Evolutionary conservation across 108 stramenopile species (phyloP), one percentile per base, ranked within the genome.

Genomic region (Cyclostephanos invisitatus): DNA sequence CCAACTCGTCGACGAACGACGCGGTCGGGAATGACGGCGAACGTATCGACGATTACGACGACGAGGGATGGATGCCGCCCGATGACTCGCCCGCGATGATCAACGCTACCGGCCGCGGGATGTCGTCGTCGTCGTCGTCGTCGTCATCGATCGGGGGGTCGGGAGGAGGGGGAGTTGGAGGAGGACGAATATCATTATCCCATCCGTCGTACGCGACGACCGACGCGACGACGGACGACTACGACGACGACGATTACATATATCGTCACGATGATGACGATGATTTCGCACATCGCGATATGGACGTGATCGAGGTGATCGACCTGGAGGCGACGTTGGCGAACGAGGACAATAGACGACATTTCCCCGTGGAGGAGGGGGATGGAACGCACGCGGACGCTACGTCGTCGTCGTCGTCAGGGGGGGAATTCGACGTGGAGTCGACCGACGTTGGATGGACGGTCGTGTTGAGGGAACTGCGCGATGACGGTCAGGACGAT

Each of bases 11-110:
- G 37, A 40, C 60, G 60, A 17, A 54, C 22, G 25, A 9, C 21
- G 28, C 27, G 10, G 36, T 12, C 15, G 5, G 14, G 18, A 59
- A n/a, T 28, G 28, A 28, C 35, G 36, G 54, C 17, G 48, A 21
- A 15, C 36, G 2, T 3, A 50, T 17, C 37, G 63, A 69, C 37
- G 62, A 62, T 54, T 54, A 47, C 25, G 67, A 59, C 24, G 67
- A 69, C 17, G 68, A 69, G 8, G 78, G 65, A 29, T 80, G 78
- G 78, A 69, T 80, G 35, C 78, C 78, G 14, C 72, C 78, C 15
- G 78, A 73, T 9, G 66, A 80, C 25, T 80, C 77, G n/a, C 77
- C 75, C 24, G 59, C 67, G 18, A 55, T 54, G 0, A 35, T 20
- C 44, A 3, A 3, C 11, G 14, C 14, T 14, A 14, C 7, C 7